These are phyloP conservation scores for Pseudevernia furfuracea DNA, from an alignment of 495 filamentous ascomycete species.

Conservation along the genomic window DNA sequence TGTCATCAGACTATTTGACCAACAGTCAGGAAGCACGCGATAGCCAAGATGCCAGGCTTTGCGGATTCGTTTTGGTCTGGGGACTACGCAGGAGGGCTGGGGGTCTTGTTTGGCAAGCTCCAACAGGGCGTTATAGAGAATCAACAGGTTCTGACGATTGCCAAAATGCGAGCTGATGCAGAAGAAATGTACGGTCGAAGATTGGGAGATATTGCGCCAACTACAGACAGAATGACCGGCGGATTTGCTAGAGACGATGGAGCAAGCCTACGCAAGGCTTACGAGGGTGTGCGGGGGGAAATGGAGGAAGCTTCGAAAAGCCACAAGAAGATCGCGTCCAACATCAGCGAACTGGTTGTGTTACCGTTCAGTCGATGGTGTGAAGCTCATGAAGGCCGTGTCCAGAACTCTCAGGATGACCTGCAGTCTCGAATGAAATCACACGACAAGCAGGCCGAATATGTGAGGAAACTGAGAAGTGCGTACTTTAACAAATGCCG, in stretches of 20 bases:
- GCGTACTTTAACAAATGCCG: conserved; percentile 98
- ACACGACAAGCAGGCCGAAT: conserved; percentile 84
- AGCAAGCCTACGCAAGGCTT: conserved; percentile 93
- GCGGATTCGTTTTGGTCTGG: conserved; percentile 92
- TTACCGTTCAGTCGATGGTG: conserved; percentile 92
- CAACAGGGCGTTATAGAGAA: conserved; percentile 95
- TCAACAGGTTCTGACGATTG: conserved; percentile 83
- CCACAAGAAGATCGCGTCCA: conserved; percentile 90
- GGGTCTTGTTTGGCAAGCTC: conserved; percentile 92
- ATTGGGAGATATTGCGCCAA: conserved; percentile 74
- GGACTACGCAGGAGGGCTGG: conserved; percentile 88
- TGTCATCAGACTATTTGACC: not conserved
- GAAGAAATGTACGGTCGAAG: conserved; percentile 81
- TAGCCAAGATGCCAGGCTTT: conserved; percentile 66
- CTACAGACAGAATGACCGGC: conserved; percentile 70
- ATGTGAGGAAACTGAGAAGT: conserved; percentile 84
- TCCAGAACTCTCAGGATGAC: conserved; percentile 90
- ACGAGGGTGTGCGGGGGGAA: conserved; percentile 87
- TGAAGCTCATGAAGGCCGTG: conserved; percentile 82
- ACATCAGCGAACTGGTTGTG: conserved; percentile 92
- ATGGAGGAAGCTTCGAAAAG: conserved; percentile 88
- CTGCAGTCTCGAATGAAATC: conserved; percentile 81
- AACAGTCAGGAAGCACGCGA: not conserved
- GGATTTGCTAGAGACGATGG: conserved; percentile 93
- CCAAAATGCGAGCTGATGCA: conserved; percentile 90